Conservation (phyloP, 371 early-diverging fungal species). For the Apophysomyces elegans region DNA sequence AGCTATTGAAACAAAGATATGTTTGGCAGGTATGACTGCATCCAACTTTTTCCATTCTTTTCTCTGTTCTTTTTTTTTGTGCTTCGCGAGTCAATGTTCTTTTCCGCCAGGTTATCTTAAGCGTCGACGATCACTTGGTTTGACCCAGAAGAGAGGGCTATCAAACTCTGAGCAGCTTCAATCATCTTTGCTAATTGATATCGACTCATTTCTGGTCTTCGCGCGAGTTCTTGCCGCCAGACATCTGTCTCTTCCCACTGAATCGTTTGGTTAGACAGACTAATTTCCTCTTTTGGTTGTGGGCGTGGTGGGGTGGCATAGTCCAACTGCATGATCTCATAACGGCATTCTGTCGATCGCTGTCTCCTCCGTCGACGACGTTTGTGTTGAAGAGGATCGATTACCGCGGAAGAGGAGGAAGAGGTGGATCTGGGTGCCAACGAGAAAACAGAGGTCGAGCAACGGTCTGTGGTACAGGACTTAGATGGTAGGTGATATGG, state of each 20-base stretch:
- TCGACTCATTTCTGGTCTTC: slow-evolving; percentile 6
- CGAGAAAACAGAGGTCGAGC: neutral
- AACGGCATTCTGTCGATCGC: slow-evolving; percentile 2
- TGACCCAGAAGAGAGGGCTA: neutral
- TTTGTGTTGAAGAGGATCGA: neutral
- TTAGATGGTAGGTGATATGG: neutral
- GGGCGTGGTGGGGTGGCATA: neutral
- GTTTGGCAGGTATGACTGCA: neutral
- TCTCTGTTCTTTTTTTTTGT: neutral
- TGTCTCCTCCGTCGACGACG: slow-evolving; percentile 5
- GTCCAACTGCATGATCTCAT: slow-evolving; percentile 6
- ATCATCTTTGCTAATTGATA: slow-evolving; percentile 2
- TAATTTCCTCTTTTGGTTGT: neutral
- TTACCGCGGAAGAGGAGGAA: neutral
- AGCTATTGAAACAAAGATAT: too few species aligned
- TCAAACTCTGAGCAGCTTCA: slow-evolving; percentile 1
- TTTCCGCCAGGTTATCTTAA: neutral
- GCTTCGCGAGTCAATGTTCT: neutral
- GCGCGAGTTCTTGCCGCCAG: slow-evolving; percentile 6
- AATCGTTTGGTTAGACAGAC: neutral
- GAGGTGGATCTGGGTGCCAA: neutral
- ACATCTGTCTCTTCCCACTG: slow-evolving; percentile 1
- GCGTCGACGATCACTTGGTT: slow-evolving; percentile 5
- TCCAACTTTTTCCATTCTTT: neutral
- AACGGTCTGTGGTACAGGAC: neutral